Base-by-base conservation (phyloP, 2,329 filamentous ascomycete genomes). In the Ploettnerulaceae sp. region DNA sequence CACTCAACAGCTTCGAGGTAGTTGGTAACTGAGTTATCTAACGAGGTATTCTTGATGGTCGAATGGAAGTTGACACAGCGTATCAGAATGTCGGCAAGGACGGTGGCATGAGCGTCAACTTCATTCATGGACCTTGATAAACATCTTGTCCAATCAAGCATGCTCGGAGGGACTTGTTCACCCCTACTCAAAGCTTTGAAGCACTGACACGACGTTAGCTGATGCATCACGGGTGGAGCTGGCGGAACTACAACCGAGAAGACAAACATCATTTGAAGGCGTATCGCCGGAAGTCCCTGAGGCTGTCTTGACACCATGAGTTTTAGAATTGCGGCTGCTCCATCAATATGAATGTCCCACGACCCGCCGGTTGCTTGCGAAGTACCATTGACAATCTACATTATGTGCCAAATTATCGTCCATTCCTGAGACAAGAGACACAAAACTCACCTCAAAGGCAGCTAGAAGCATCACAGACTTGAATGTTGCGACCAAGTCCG, bases 381-480 rank as follows among this genome's bases (percentile, higher is more conserved):
- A 38, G 48, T 42, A 15, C 48, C 44, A 33, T 48, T 56, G n/a
- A 51, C 52, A n/a, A 52, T 35, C 50, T 56, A 32, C n/a, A n/a
- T n/a, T n/a, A n/a, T n/a, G n/a, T n/a, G n/a, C n/a, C n/a, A n/a
- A n/a, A n/a, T n/a, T n/a, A n/a, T n/a, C n/a, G n/a, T n/a, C n/a
- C n/a, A n/a, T n/a, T n/a, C n/a, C n/a, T n/a, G n/a, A n/a, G n/a
- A n/a, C n/a, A n/a, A n/a, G n/a, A n/a, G n/a, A n/a, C 4, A 6
- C 25, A 35, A 9, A 4, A 49, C 50, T 53, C 42, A 60, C 58
- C 58, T 78, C 74, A 52, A 74, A 78, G 4, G 73, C 70, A 35
- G 72, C 71, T 6, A 78, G 65, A 24, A 77, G 70, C 37, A 78
- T 66, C 7, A 77, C 68, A 1, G 71, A 69, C 8, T 77, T 70